Conservation (phyloP, 257 asterid genomes). For the Nicotiana tomentosiformis region DNA sequence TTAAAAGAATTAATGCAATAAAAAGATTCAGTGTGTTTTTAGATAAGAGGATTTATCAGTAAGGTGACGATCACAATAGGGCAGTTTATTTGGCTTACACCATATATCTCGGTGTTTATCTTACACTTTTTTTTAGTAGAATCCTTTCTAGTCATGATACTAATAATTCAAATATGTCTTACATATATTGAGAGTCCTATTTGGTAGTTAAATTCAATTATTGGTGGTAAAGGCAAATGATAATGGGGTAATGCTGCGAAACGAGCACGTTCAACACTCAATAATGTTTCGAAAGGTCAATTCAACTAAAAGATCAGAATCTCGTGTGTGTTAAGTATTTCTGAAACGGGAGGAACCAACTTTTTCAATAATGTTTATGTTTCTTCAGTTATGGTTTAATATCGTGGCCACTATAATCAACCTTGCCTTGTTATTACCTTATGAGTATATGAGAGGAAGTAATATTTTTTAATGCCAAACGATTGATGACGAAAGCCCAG, state of each 20-base stretch:
- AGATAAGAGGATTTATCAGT: background rate
- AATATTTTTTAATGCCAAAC: background rate
- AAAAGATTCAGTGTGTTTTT: background rate
- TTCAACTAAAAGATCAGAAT: background rate
- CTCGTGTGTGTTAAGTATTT: background rate
- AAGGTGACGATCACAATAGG: background rate
- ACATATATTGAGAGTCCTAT: background rate
- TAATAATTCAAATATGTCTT: background rate
- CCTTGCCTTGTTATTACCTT: background rate
- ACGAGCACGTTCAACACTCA: background rate
- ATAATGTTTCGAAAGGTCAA: background rate
- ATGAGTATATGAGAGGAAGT: background rate
- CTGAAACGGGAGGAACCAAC: conserved; percentile 1
- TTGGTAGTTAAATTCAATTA: background rate
- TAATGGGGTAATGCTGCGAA: background rate
- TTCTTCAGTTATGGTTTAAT: conserved; percentile 6
- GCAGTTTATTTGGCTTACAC: too few relatives aligned
- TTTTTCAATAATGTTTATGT: conserved; percentile 1
- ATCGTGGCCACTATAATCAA: background rate
- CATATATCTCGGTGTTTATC: background rate
- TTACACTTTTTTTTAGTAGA: background rate
- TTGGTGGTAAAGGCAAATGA: background rate
- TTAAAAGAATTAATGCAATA: background rate
- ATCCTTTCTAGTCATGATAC: background rate
- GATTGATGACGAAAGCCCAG: background rate